Evolutionary conservation across 768 basidiomycete species (phyloP).

Genomic region (Hygrophorus pudorinus): DNA sequence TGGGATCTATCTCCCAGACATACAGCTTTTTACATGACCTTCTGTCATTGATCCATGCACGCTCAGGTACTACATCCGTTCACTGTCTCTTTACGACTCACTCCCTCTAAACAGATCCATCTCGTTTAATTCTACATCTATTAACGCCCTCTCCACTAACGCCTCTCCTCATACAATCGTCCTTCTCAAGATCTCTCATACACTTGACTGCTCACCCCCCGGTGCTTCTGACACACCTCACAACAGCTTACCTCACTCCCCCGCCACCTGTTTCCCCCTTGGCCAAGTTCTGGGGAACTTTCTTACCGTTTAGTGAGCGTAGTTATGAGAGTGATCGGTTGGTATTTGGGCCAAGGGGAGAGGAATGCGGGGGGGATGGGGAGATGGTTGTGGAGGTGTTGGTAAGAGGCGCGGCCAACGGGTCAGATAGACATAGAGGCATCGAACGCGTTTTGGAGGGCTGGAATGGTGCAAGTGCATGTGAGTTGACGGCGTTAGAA

Average conservation of each 20-base stretch:
- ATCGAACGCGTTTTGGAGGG: constrained; percentile 57
- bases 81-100: constrained; percentile 1
- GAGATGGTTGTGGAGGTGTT: constrained; percentile 60
- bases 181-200: constrained; percentile 54
- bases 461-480: constrained; percentile 37
- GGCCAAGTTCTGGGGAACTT: constrained; percentile 76
- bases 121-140: constrained; percentile 53
- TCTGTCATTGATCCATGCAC: constrained; percentile 31
- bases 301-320: constrained; percentile 60
- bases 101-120: constrained; percentile 28
- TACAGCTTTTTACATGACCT: constrained; percentile 43
- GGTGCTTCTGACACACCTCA: constrained; percentile 55
- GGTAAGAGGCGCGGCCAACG: constrained; percentile 32
- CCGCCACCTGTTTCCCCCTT: constrained; percentile 54
- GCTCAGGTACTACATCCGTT: constrained; percentile 34
- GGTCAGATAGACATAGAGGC: constrained; percentile 36
- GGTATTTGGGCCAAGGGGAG: constrained; percentile 46
- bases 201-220: constrained; percentile 65
- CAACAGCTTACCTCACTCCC: constrained; percentile 57
- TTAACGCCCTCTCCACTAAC: constrained; percentile 38
- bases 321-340: constrained; percentile 47
- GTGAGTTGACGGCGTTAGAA: constrained; percentile 40
- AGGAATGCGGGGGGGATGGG: constrained; percentile 29
- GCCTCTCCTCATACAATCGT: constrained; percentile 46
- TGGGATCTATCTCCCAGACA: constrained; percentile 41